Conservation (phyloP, 305 asterid genomes). For the Galium porrigens region DNA sequence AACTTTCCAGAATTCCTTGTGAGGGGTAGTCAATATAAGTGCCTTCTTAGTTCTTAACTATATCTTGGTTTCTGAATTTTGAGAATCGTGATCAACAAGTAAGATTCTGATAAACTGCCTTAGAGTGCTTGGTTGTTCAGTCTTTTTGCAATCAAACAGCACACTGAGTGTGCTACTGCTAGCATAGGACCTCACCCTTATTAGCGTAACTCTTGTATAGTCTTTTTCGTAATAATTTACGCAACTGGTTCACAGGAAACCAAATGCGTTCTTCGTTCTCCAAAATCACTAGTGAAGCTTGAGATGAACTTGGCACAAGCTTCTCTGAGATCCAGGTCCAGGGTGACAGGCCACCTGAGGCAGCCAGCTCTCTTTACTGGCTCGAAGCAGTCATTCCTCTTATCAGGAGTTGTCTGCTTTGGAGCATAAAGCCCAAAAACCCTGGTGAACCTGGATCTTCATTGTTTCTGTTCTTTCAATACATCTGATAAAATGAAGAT, state of each 20-base stretch:
- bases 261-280: conserved; percentile 45
- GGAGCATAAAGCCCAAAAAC: conserved; percentile 31
- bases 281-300: conserved; percentile 38
- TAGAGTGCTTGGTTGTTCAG: not conserved
- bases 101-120: not conserved
- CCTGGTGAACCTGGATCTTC: conserved; percentile 24
- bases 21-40: not conserved
- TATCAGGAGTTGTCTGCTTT: conserved; percentile 32
- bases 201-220: not conserved
- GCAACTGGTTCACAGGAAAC: conserved; percentile 44
- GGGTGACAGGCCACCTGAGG: conserved; percentile 23
- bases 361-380: conserved; percentile 25
- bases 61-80: not conserved
- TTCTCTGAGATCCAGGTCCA: conserved; percentile 27
- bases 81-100: not conserved
- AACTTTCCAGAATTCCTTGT: not conserved
- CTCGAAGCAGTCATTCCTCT: conserved; percentile 25
- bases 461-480: conserved; percentile 9
- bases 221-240: conserved; percentile 18
- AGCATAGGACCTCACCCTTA: not conserved
- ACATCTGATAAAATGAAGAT: not conserved
- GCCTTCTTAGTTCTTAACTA: not conserved
- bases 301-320: conserved; percentile 26
- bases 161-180: not conserved
- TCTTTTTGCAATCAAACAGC: not conserved